Base-by-base conservation (phyloP, 192 early-diverging fungal genomes). In the Coemansia sp. region DNA sequence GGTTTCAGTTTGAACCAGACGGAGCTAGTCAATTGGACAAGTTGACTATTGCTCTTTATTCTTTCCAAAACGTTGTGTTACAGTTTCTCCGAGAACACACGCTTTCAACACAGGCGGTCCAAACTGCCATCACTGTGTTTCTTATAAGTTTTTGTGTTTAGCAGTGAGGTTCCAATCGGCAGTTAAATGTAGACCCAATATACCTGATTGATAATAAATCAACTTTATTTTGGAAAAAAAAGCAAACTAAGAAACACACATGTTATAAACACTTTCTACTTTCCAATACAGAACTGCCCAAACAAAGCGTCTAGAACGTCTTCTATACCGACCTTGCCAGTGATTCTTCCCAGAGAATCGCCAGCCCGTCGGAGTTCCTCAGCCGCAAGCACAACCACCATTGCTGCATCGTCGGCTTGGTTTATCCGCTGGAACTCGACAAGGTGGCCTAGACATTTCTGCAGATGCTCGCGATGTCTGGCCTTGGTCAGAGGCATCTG, bases 251-350 rank as follows among this genome's bases (percentile, higher is more conserved):
- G 5, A 48, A 48, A 48, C 46, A 48, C 11, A n/a, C n/a, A 48
- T 5, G n/a, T 14, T 48, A 48, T 11, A 48, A n/a, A 14, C 46
- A 20, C 42, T 32, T 1, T 73, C 20, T 48, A 85, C 80, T 93
- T 93, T 16, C 92, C 92, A 46, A 93, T 93, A 63, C 92, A 93
- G 58, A 93, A 92, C 56, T 89, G 81, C 41, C 87, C 76, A 73
- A 93, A 93, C 25, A 93, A 71, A 7, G 87, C 85, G 68, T 90
- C 90, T 5, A 93, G 75, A 7, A 93, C 82, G 62, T 91, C 87
- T 64, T 93, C 92, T 13, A 90, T 88, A 64, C 88, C 88, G 5
- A 89, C 84, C 17, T 79, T 68, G 25, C 92, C 90, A 6, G 92
- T 93, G 69, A 93, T 92, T 66, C 84, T 77, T 6, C 90, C 90